Percentiles rank a stretch among this genome's conserved stretches.
These are phyloP conservation scores for Fusarium tupiense DNA, from an alignment of 2,329 filamentous ascomycete genomes.

Conservation along the genomic window DNA sequence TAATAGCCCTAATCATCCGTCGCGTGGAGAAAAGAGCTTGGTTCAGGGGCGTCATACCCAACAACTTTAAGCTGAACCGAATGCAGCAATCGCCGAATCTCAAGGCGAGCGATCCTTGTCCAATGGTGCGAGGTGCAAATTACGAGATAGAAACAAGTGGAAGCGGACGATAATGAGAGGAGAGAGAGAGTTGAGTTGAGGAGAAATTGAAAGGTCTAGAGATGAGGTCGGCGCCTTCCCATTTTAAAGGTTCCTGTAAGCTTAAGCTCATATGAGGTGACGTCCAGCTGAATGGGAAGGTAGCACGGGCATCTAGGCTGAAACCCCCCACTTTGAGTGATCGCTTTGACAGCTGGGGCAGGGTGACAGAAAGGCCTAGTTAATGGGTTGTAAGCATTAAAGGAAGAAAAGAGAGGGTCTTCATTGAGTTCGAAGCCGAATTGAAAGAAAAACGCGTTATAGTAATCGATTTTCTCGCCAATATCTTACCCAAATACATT, in stretches of 20 bases:
- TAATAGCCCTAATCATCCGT: neutral
- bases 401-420: too few species aligned
- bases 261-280: constrained; percentile 15
- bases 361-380: neutral
- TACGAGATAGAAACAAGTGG: neutral
- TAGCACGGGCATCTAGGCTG: constrained; percentile 25
- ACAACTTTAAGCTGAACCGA: constrained; percentile 20
- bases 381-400: accelerated
- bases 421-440: neutral
- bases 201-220: neutral
- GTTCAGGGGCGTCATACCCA: constrained; percentile 38
- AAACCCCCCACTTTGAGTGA: constrained; percentile 26
- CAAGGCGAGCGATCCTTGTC: constrained; percentile 22
- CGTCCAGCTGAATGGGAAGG: constrained; percentile 27
- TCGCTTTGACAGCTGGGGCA: neutral
- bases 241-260: constrained; percentile 22
- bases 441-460: accelerated
- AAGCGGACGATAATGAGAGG: neutral
- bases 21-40: constrained; percentile 5
- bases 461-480: accelerated
- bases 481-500: accelerated
- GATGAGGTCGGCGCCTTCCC: constrained; percentile 20
- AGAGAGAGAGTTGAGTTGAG: neutral
- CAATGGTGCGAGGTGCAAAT: constrained; percentile 9
- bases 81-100: constrained; percentile 41